phyloP scores from a whole-genome alignment of 1,139 yeast species.

The Magnusiomyces sp. region DNA sequence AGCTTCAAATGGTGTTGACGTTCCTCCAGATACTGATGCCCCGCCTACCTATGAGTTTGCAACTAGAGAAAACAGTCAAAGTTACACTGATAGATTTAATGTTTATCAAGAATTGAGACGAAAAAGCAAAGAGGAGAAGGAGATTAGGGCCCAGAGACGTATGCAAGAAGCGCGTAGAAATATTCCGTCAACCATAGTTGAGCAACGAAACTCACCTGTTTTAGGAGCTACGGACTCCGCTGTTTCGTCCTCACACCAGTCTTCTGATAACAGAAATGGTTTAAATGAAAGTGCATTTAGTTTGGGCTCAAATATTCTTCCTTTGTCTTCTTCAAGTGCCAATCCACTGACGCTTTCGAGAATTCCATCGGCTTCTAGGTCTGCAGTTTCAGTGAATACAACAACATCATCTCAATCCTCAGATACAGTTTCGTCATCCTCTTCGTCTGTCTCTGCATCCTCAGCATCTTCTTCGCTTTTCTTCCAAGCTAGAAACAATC shows the following conservation, averaged over 20 bases:
- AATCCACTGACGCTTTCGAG: not conserved
- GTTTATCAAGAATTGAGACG: not conserved
- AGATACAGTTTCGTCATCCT: not conserved
- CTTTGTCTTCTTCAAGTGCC: not conserved
- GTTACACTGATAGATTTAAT: slow-evolving; percentile 4
- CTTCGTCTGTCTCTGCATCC: too few species aligned
- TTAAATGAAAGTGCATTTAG: not conserved
- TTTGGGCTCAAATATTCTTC: not conserved
- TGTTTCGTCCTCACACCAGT: not conserved
- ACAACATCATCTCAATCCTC: not conserved
- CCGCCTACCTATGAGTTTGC: slow-evolving; percentile 6
- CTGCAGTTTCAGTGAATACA: not conserved
- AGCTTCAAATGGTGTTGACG: not conserved
- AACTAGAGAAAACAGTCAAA: not conserved
- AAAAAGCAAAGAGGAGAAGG: not conserved
- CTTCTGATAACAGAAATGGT: not conserved
- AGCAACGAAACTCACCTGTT: not conserved
- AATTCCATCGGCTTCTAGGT: not conserved
- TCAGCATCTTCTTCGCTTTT: too few species aligned
- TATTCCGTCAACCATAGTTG: not conserved
- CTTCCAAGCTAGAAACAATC: too few species aligned
- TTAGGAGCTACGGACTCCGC: not conserved
- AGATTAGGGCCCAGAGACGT: not conserved
- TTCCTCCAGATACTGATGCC: not conserved
- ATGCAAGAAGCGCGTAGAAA: not conserved